A percentile compares a stretch with the other conserved stretches of the same genome.
Evolutionary conservation across 2,329 filamentous ascomycete genomes (phyloP).

Genomic region (Aspergillus intermedius): DNA sequence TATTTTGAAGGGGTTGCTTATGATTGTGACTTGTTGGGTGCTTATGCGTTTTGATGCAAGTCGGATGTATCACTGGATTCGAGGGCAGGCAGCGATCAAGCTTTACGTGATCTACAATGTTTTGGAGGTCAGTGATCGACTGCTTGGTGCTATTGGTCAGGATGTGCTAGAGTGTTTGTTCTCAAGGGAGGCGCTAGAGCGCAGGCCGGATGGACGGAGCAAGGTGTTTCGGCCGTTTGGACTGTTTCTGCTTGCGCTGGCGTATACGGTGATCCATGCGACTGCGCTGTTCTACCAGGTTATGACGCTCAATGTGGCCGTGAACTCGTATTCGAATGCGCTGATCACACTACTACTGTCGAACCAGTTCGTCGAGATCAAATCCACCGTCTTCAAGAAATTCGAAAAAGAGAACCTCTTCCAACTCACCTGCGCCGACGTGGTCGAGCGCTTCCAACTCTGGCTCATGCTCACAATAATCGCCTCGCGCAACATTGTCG

Average conservation of each 20-base stretch:
- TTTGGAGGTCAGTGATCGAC: conserved; percentile 78
- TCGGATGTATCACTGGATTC: conserved; percentile 95
- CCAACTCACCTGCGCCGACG: conserved; percentile 90
- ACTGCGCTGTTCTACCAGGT: conserved; percentile 93
- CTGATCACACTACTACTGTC: conserved; percentile 86
- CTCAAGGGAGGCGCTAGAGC: conserved; percentile 83
- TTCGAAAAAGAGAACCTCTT: conserved; percentile 98
- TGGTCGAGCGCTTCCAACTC: conserved; percentile 93
- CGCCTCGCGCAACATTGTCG: conserved; percentile 89
- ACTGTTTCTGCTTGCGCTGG: conserved; percentile 80
- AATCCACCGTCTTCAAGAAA: conserved; percentile 95
- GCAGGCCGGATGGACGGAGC: conserved; percentile 79
- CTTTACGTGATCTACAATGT: conserved; percentile 99
- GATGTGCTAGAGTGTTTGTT: conserved; percentile 95
- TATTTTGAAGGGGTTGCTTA: conserved; percentile 80
- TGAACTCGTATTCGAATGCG: conserved; percentile 97
- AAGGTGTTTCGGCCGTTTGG: conserved; percentile 83
- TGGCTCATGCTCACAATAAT: conserved; percentile 98
- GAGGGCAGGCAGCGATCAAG: conserved; percentile 94
- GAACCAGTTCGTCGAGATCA: conserved; percentile 99
- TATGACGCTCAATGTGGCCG: conserved; percentile 93
- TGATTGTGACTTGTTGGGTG: conserved; percentile 75
- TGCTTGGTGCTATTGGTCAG: conserved; percentile 86
- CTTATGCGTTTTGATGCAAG: conserved; percentile 91
- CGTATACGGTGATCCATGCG: conserved; percentile 83